A percentile compares a stretch with the other conserved stretches of the same genome.
phyloP scores from a whole-genome alignment of 768 basidiomycete genomes.

The Suillus lakei region DNA sequence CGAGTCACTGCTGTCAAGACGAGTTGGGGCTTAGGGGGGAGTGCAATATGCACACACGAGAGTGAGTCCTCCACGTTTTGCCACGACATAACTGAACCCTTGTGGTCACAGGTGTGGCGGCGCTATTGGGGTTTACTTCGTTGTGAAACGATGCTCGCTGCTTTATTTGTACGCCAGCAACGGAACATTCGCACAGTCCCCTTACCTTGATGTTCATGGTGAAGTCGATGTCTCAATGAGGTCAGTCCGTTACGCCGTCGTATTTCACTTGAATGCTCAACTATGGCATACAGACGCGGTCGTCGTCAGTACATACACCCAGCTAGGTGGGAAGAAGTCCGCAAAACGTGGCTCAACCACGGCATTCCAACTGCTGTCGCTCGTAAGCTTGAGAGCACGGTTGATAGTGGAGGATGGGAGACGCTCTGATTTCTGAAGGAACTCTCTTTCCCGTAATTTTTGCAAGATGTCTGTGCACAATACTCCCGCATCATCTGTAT shows the following conservation, averaged over 20 bases:
- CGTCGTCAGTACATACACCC: conserved; percentile 87
- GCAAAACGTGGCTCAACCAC: conserved; percentile 90
- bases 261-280: neutral
- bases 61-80: conserved; percentile 60
- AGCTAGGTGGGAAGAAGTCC: conserved; percentile 88
- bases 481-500: conserved; percentile 4
- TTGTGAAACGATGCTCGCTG: conserved; percentile 90
- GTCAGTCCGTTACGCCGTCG: conserved; percentile 44
- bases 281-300: conserved; percentile 63
- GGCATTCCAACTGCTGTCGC: conserved; percentile 90
- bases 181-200: conserved; percentile 87
- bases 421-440: conserved; percentile 51
- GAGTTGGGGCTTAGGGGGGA: conserved; percentile 71
- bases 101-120: conserved; percentile 76
- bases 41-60: conserved; percentile 94
- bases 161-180: conserved; percentile 87
- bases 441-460: neutral
- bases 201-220: conserved; percentile 93
- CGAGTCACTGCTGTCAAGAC: conserved; percentile 85
- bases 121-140: conserved; percentile 85
- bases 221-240: conserved; percentile 93
- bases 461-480: neutral
- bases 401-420: conserved; percentile 95
- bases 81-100: conserved; percentile 5
- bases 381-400: conserved; percentile 82